Base-by-base conservation (phyloP, 2,329 filamentous ascomycete genomes). In the Amauroascus niger region DNA sequence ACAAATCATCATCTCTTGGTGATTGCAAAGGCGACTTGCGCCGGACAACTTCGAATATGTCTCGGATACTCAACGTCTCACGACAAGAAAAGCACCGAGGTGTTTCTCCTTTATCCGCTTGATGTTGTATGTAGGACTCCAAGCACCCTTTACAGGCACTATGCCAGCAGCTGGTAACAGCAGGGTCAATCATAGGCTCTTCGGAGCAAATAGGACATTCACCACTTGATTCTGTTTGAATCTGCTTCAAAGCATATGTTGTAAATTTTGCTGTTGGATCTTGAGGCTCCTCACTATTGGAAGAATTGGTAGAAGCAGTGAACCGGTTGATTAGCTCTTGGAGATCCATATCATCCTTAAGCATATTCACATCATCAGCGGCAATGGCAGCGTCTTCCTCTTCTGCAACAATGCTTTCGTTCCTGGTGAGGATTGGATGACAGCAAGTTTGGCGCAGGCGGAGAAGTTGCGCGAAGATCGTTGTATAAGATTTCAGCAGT, bases 161-260 rank as follows among this genome's bases (percentile, higher is more conserved):
- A 69, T 98, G 93, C 89, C 93, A 98, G 70, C 93, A 98, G 0
- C 88, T 88, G 0, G 93, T 97, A 1, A 98, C 93, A 0, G 87
- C 86, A 65, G 95, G 91, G 52, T 96, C 86, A 39, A 88, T 80
- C 89, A 97, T 97, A 2, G 90, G 89, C 67, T 97, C 93, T 67
- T 97, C 91, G 3, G 87, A 82, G 70, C 93, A 98, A 50, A 98
- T 87, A 0, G 93, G 91, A 63, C 93, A 98, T 71, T 98, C 93
- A 57, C 86, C 86, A 55, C 85, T 81, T 0, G 87, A 83, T 64
- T 97, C 91, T 52, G 87, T 87, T 60, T 94, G 87, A 46, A 98
- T 98, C 67, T 97, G 88, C 57, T 85, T 82, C 13, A 98, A 76
- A 0, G 91, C 89, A 66, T 96, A 84, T 0, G 90, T 84, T 0